Conservation (phyloP, 2,329 filamentous ascomycete genomes). For the Bipolaris gigantea region DNA sequence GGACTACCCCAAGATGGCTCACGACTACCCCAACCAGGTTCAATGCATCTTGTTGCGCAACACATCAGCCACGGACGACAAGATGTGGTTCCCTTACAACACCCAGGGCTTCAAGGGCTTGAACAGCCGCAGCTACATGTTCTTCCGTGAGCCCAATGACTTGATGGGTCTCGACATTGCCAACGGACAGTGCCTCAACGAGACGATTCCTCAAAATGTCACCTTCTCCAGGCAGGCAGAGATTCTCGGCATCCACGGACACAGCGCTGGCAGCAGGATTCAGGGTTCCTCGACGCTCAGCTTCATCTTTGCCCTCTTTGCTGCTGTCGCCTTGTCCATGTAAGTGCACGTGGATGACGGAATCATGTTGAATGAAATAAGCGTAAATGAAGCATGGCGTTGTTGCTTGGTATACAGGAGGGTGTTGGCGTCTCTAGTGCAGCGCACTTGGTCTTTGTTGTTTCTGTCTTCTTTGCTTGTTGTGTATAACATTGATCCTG, state of each 20-base stretch:
- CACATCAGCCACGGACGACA: conserved; percentile 67
- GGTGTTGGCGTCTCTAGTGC: neutral
- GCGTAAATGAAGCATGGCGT: conserved; percentile 1
- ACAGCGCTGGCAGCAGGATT: conserved; percentile 26
- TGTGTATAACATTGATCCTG: neutral
- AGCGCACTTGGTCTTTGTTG: neutral
- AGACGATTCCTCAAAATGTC: conserved; percentile 67
- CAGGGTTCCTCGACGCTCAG: conserved; percentile 36
- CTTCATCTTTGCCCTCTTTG: conserved; percentile 39
- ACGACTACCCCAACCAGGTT: conserved; percentile 69
- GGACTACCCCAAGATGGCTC: conserved; percentile 62
- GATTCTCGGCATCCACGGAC: conserved; percentile 40
- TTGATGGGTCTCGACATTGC: conserved; percentile 66
- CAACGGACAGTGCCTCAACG: conserved; percentile 69
- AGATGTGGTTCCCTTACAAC: conserved; percentile 73
- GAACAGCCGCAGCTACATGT: conserved; percentile 73
- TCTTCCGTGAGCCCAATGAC: conserved; percentile 74
- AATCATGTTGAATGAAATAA: neutral
- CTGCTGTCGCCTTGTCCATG: conserved; percentile 29
- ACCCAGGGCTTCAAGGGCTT: conserved; percentile 70
- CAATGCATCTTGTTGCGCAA: conserved; percentile 79
- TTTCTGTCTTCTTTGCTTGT: neutral
- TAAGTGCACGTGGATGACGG: conserved; percentile 13
- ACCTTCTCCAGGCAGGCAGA: conserved; percentile 59
- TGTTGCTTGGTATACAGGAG: neutral